Evolutionary conservation across 257 asterid species (phyloP), one percentile per base, ranked within the genome.

Genomic region (Gardenia jasminoides): DNA sequence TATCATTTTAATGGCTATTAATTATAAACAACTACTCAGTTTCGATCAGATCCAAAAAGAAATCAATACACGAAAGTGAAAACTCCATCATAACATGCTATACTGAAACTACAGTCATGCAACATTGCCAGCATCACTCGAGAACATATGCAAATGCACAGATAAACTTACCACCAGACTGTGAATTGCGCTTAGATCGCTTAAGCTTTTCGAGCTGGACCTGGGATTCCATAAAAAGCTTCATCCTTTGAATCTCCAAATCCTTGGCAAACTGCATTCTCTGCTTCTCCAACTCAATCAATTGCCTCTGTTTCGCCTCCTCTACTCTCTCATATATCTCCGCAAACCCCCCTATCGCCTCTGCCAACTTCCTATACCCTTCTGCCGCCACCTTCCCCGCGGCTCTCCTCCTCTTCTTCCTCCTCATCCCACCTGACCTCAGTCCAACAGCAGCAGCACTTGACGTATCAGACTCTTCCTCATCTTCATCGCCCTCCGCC

Each of bases 201-300:
- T 91, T 93, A 52, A 91, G 87, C 87, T 88, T 90, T 79, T 92
- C 92, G 28, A 92, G 84, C 74, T 87, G 92, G 74, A 92, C 83
- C 83, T 91, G 97, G 44, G 96, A 89, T 70, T 93, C 96, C 94
- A 90, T 85, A 83, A 88, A 85, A 13, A 90, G 82, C 80, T 93
- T 89, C 94, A 93, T 89, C 81, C 97, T 91, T 84, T 89, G 97
- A 78, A 93, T 84, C 89, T 95, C 99, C 86, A 95, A 84, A 83
- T 95, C 99, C 83, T 88, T 89, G 0, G 95, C 88, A 79, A 93
- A 93, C 76, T 91, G 93, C 95, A 91, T 91, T 83, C 97, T 89
- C 72, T 94, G 94, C 81, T 91, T 93, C 93, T 94, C 99, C 84
- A 92, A 74, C 79, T 95, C 99, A 90, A 93, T 88, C 90, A 95